phyloP scores from a whole-genome alignment of 2,329 filamentous ascomycete species.

The Claviceps cyperi region DNA sequence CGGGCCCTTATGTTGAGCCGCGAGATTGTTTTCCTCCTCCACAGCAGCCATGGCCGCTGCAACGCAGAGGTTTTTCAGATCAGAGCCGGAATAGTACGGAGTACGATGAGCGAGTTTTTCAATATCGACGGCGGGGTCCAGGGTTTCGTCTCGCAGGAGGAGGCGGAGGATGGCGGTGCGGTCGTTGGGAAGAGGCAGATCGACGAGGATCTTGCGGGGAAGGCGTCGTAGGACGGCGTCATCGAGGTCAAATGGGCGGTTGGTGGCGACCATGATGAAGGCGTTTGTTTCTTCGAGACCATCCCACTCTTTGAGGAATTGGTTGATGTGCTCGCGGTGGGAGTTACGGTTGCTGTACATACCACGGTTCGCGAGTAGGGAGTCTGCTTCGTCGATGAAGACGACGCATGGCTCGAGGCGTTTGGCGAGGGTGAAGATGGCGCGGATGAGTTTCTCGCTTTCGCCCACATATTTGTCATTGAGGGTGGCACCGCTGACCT shows the following conservation, averaged over 20 bases:
- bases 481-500: conserved; percentile 79
- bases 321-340: conserved; percentile 85
- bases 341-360: conserved; percentile 50
- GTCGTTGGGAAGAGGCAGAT: conserved; percentile 53
- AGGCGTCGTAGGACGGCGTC: conserved; percentile 69
- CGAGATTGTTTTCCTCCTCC: conserved; percentile 49
- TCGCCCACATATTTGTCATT: conserved; percentile 96
- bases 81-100: conserved; percentile 67
- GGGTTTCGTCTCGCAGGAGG: conserved; percentile 51
- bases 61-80: conserved; percentile 71
- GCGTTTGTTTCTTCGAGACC: conserved; percentile 69
- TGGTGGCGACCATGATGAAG: conserved; percentile 97
- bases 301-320: conserved; percentile 95
- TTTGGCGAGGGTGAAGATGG: conserved; percentile 80
- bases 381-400: conserved; percentile 94
- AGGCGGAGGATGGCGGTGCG: conserved; percentile 55
- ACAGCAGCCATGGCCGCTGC: conserved; percentile 68
- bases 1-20: conserved; percentile 22
- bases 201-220: conserved; percentile 57
- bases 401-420: conserved; percentile 86
- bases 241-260: conserved; percentile 88
- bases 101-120: conserved; percentile 50
- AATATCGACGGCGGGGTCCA: conserved; percentile 48
- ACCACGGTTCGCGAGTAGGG: conserved; percentile 68
- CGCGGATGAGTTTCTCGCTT: conserved; percentile 88